Evolutionary conservation across 2,329 filamentous ascomycete species (phyloP), one percentile per base, ranked within the genome.

Genomic region (Scedosporium dehoogii): DNA sequence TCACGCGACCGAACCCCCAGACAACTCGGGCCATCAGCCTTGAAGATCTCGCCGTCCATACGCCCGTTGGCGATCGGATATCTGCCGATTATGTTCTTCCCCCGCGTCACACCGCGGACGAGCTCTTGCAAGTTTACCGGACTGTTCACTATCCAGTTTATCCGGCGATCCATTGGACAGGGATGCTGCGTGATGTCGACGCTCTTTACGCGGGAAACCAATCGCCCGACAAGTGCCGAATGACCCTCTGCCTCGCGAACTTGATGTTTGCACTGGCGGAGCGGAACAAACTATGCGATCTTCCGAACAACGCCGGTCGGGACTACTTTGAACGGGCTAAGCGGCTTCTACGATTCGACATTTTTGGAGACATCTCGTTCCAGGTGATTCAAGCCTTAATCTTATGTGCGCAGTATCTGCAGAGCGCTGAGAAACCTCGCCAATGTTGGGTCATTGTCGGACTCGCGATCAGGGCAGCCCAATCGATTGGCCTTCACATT

Each of bases 371-470:
- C 27, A 16, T 41, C 4, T 59, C 58, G n/a, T 59, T 59, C 33
- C 33, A 38, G 14, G 41, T 44, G 10, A 25, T 59, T 16, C 58
- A 59, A 25, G 58, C 58, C 38, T 21, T 59, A 4, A 16, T 59
- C 14, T 16, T 59, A 6, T 42, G 27, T 18, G 27, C 29, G 10
- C 58, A 59, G 18, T 59, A 42, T 44, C 58, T 59, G 1, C 58
- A 59, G 33, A 59, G 58, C 38, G 41, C 58, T 12, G 29, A 59
- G 58, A 59, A 59, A 44, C 33, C 58, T 16, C 58, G 58, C n/a
- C 58, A 46, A 25, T 59, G 58, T 25, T 59, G 58, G 58, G 18
- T 44, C 10, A 59, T 44, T 3, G 58, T 59, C 3, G 58, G 58
- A 14, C 41, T 59, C 27, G 58, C 58, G 29, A 59, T 59, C 21